These are phyloP conservation scores for Astrephomene gubernaculifera DNA, from an alignment of 139 green algal genomes.

Conservation along the genomic window DNA sequence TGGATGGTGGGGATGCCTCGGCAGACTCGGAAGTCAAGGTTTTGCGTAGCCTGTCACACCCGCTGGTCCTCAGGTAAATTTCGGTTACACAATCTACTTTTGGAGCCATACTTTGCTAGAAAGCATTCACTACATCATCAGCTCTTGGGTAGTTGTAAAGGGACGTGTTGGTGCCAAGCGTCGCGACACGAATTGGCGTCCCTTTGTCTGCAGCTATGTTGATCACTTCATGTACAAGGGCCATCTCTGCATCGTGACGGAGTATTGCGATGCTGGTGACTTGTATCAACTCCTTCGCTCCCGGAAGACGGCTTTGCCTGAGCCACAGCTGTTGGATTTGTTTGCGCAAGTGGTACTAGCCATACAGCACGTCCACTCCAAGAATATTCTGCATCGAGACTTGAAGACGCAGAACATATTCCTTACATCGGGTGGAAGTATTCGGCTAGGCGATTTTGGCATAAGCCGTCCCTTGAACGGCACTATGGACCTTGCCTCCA, in stretches of 20 bases:
- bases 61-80: slow-evolving; percentile 64
- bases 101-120: too few relatives aligned
- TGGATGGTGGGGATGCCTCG: slow-evolving; percentile 44
- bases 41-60: slow-evolving; percentile 64
- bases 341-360: slow-evolving; percentile 60
- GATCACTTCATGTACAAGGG: slow-evolving; percentile 72
- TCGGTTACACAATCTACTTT: background rate
- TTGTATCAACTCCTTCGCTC: slow-evolving; percentile 62
- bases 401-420: slow-evolving; percentile 67
- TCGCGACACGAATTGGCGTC: too few relatives aligned
- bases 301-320: slow-evolving; percentile 52
- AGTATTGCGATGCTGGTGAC: slow-evolving; percentile 77
- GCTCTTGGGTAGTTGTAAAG: too few relatives aligned
- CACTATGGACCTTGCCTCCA: slow-evolving; percentile 63
- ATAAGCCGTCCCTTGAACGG: slow-evolving; percentile 56
- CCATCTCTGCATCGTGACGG: slow-evolving; percentile 73
- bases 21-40: slow-evolving; percentile 68
- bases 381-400: slow-evolving; percentile 70
- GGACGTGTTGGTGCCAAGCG: too few relatives aligned
- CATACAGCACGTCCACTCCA: slow-evolving; percentile 58
- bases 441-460: slow-evolving; percentile 76
- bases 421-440: slow-evolving; percentile 52
- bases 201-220: slow-evolving; percentile 58
- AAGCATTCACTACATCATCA: too few relatives aligned
- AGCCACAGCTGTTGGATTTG: slow-evolving; percentile 61